Conservation (phyloP, 805 yeast species). For the Starmerella potacharoeniae region DNA sequence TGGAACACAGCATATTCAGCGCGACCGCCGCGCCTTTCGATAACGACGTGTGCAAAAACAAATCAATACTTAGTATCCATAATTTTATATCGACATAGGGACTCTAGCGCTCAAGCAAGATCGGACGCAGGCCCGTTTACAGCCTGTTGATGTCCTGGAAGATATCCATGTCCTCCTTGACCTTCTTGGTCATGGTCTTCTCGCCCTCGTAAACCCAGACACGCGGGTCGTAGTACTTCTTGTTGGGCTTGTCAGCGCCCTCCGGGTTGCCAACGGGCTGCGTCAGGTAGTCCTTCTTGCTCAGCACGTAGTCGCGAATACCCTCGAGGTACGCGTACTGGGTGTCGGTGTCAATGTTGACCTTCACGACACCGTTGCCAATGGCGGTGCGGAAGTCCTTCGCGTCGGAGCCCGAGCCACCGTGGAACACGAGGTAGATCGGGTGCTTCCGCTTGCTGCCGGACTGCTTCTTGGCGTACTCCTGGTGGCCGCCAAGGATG, state of each 20-base stretch:
- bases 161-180: constrained; percentile 67
- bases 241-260: constrained; percentile 98
- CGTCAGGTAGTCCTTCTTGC: constrained; percentile 88
- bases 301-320: constrained; percentile 93
- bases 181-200: constrained; percentile 89
- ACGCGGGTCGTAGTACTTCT: constrained; percentile 99
- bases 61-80: background rate
- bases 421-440: constrained; percentile 97
- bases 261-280: constrained; percentile 97
- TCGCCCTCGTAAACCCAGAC: constrained; percentile 99
- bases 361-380: constrained; percentile 92
- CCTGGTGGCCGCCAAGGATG: constrained; percentile 92
- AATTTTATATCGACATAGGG: background rate
- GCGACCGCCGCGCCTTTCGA: too few relatives aligned
- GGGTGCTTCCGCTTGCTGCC: constrained; percentile 50
- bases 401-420: constrained; percentile 97
- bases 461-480: constrained; percentile 61
- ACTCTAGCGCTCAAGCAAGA: background rate
- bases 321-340: constrained; percentile 96
- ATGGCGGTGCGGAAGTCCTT: constrained; percentile 86
- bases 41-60: background rate
- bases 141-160: constrained; percentile 44
- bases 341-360: constrained; percentile 97
- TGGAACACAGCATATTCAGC: too few relatives aligned
- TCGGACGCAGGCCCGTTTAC: constrained; percentile 7